Evolutionary conservation across 371 early-diverging fungal genomes (phyloP), one percentile per base, ranked within the genome.

Genomic region (Batkoa obscura): DNA sequence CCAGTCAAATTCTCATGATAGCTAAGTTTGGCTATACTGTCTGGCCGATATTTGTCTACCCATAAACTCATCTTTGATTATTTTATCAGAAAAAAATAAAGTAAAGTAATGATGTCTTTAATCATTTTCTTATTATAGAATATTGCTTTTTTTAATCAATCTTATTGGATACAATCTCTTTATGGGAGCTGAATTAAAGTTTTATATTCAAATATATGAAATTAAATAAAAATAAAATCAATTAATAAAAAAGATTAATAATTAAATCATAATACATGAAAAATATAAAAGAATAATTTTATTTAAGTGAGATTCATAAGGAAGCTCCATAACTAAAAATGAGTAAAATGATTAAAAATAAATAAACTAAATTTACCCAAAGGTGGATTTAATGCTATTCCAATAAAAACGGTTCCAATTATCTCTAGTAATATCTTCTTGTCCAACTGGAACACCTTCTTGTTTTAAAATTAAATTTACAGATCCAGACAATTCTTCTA

Each of bases 21-120:
- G 63, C 80, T 78, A 57, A 99, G 78, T 61, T 85, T 75, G 60
- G 88, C 85, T 51, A 99, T 80, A 33, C 75, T 64, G 48, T 69
- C 74, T 35, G 99, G 99, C 46, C 88, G 75, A 68, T 99, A 84
- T 69, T 95, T 95, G 73, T 98, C 98, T 41, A 89, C 86, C 95
- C 95, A 99, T 42, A 99, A 76, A 63, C 83, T 80, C 83, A 81
- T 82, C 35, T 65, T 55, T 33, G 54, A 51, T n/a, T n/a, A n/a
- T n/a, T n/a, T n/a, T n/a, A n/a, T n/a, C n/a, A n/a, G n/a, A n/a
- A n/a, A n/a, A n/a, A n/a, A n/a, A n/a, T n/a, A n/a, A n/a, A n/a
- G n/a, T n/a, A n/a, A n/a, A n/a, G n/a, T n/a, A n/a, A n/a, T n/a
- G n/a, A n/a, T n/a, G n/a, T n/a, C n/a, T n/a, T n/a, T n/a, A n/a